These are phyloP conservation scores for Simplicillium sp. DNA, from an alignment of 2,329 filamentous ascomycete species.

Conservation along the genomic window DNA sequence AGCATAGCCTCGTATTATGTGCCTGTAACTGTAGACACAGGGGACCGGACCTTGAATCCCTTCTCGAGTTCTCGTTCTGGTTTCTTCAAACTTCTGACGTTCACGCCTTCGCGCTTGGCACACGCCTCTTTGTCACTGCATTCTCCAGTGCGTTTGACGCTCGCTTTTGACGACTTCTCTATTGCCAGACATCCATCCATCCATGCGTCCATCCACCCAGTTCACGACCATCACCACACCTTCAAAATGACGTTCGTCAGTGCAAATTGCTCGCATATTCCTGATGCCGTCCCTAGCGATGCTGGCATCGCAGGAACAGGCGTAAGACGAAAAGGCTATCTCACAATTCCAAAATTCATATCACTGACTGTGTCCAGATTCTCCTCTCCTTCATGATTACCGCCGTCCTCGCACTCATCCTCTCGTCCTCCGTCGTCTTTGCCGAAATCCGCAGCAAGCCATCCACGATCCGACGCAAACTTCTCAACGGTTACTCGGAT, in stretches of 20 bases:
- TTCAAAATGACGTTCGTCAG: background rate
- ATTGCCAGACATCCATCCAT: no score
- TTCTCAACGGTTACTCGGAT: constrained; percentile 56
- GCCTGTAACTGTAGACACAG: no score
- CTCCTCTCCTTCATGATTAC: constrained; percentile 59
- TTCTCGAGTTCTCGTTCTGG: no score
- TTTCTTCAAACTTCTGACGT: no score
- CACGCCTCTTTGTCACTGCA: no score
- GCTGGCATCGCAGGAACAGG: constrained; percentile 48
- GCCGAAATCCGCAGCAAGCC: constrained; percentile 38
- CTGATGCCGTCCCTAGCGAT: constrained; percentile 36
- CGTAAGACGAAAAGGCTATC: constrained; percentile 23
- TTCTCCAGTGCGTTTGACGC: no score
- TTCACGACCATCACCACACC: no score
- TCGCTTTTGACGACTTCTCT: no score
- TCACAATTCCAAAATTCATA: background rate
- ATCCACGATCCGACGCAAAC: constrained; percentile 49
- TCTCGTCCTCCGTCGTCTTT: constrained; percentile 47
- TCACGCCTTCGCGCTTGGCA: no score
- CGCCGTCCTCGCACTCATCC: constrained; percentile 43
- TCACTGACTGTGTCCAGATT: constrained; percentile 27
- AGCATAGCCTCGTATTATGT: no score
- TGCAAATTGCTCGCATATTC: constrained; percentile 32
- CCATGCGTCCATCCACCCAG: no score
- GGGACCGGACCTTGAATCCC: no score